phyloP scores from a whole-genome alignment of 1,139 yeast species.

The Diutina sp. region DNA sequence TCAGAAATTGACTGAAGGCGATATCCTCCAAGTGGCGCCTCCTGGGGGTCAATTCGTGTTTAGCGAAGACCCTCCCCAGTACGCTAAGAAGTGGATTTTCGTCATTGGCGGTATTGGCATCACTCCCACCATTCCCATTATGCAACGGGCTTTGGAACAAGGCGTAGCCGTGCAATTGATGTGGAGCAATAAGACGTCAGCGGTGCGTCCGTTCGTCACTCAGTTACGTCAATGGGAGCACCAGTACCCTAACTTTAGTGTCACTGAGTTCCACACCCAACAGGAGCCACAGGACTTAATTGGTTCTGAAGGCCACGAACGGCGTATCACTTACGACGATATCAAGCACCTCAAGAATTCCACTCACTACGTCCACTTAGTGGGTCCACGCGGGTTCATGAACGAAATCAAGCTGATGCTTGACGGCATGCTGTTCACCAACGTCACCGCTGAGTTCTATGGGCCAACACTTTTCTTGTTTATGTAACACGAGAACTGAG shows the following conservation, averaged over 20 bases:
- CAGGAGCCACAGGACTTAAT: not conserved
- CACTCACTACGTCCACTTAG: not conserved
- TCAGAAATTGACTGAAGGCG: constrained; percentile 35
- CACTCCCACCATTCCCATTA: constrained; percentile 47
- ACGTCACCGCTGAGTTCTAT: not conserved
- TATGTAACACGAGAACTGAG: not conserved
- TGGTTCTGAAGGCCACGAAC: not conserved
- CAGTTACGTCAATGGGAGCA: constrained; percentile 11
- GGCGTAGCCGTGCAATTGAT: constrained; percentile 16
- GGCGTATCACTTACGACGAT: not conserved
- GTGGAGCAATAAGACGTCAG: constrained; percentile 15
- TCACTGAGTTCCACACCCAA: constrained; percentile 11
- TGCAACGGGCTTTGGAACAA: constrained; percentile 21
- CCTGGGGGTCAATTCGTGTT: constrained; percentile 47
- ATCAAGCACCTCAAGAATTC: not conserved
- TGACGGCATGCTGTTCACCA: not conserved
- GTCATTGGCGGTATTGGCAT: constrained; percentile 59
- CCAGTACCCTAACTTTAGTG: constrained; percentile 10
- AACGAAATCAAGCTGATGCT: not conserved
- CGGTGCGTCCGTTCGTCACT: constrained; percentile 16
- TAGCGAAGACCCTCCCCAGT: constrained; percentile 8
- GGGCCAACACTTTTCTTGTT: not conserved
- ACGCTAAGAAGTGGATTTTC: constrained; percentile 25
- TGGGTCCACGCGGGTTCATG: not conserved
- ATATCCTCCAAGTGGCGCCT: constrained; percentile 35